Evolutionary conservation across 106 monocot species (phyloP).

Genomic region (Allium cepa): DNA sequence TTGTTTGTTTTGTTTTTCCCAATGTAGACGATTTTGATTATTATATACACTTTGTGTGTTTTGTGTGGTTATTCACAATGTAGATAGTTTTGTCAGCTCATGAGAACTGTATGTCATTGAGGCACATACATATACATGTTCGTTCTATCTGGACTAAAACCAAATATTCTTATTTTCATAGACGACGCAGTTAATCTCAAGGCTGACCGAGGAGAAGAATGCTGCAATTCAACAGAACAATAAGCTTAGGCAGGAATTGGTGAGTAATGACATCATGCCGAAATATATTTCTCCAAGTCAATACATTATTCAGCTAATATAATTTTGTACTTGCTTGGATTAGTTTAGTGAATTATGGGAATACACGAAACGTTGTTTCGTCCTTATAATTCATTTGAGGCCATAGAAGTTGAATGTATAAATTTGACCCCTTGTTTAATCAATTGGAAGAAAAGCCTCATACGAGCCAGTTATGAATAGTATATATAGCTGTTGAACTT

Average conservation of each 20-base stretch:
- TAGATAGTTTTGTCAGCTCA: not conserved
- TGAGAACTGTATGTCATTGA: not conserved
- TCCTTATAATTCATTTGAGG: too few relatives aligned
- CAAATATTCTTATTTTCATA: slow-evolving; percentile 2
- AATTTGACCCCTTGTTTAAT: too few relatives aligned
- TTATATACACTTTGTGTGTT: not conserved
- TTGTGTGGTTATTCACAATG: not conserved
- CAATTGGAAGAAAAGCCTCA: too few relatives aligned
- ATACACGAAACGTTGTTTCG: too few relatives aligned
- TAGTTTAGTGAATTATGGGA: too few relatives aligned
- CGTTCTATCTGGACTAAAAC: not conserved
- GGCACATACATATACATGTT: not conserved
- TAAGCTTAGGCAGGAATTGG: slow-evolving; percentile 30
- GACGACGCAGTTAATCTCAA: slow-evolving; percentile 19
- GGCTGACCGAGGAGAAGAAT: slow-evolving; percentile 25
- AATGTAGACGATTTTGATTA: not conserved
- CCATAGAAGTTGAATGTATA: too few relatives aligned
- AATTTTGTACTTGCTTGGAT: too few relatives aligned
- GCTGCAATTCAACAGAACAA: slow-evolving; percentile 19
- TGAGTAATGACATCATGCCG: not conserved
- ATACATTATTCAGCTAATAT: too few relatives aligned
- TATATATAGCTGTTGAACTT: too few relatives aligned
- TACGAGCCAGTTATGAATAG: too few relatives aligned
- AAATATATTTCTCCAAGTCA: too few relatives aligned
- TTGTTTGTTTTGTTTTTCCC: not conserved